Conservation (phyloP, 345 rosid genomes). For the Bruguiera parviflora region DNA sequence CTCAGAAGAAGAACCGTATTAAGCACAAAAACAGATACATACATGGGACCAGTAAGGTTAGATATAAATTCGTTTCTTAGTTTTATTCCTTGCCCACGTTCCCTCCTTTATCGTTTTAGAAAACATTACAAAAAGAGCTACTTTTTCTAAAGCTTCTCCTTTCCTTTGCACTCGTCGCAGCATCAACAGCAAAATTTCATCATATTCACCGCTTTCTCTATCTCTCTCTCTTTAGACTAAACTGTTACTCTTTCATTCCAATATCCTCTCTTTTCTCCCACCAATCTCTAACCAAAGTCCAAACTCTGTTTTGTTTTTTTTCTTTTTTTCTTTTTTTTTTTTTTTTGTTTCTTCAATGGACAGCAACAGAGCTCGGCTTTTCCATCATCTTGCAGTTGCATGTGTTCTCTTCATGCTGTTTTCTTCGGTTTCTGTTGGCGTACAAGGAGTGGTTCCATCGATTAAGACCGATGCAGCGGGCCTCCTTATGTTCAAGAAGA, state of each 20-base stretch:
- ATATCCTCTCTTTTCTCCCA: constrained; percentile 19
- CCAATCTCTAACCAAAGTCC: constrained; percentile 8
- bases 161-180: constrained; percentile 26
- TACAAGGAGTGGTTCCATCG: constrained; percentile 35
- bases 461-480: constrained; percentile 65
- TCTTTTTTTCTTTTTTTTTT: constrained; percentile 12
- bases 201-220: constrained; percentile 39
- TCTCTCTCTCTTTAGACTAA: constrained; percentile 10
- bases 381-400: constrained; percentile 27
- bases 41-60: neutral
- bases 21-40: constrained; percentile 18
- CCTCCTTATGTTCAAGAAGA: constrained; percentile 62
- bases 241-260: neutral
- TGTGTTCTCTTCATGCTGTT: constrained; percentile 26
- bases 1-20: neutral
- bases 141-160: constrained; percentile 39
- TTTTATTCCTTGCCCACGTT: constrained; percentile 46
- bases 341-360: constrained; percentile 48
- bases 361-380: constrained; percentile 34
- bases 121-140: constrained; percentile 19
- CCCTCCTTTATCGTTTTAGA: constrained; percentile 25
- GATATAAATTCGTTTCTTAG: neutral
- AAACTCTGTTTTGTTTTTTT: neutral
- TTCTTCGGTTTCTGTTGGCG: constrained; percentile 27
- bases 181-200: constrained; percentile 39